A percentile compares a stretch with the other conserved stretches of the same genome.
Conservation (phyloP, 192 early-diverging fungal genomes). For the Jimgerdemannia flammicorona region DNA sequence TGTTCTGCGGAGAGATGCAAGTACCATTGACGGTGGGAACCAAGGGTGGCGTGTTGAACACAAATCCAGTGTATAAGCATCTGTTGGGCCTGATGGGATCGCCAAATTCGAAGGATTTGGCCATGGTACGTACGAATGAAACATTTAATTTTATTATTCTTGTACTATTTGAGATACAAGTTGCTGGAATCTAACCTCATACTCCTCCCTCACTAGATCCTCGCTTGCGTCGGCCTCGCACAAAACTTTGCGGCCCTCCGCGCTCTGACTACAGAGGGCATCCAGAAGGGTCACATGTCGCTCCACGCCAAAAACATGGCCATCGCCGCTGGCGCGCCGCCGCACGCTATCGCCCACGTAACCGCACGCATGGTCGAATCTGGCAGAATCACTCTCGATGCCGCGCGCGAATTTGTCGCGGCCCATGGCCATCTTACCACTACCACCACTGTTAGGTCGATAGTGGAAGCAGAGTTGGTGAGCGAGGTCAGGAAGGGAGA, state of each 20-base stretch:
- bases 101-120: slow-evolving; percentile 59
- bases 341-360: slow-evolving; percentile 60
- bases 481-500: no score
- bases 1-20: slow-evolving; percentile 64
- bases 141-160: neutral
- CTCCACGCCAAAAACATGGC: slow-evolving; percentile 58
- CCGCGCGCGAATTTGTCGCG: slow-evolving; percentile 55
- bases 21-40: slow-evolving; percentile 72
- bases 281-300: slow-evolving; percentile 71
- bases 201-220: slow-evolving; percentile 26
- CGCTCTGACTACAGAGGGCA: slow-evolving; percentile 69
- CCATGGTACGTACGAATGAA: slow-evolving; percentile 36
- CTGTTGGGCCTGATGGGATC: slow-evolving; percentile 61
- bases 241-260: slow-evolving; percentile 80
- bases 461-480: no score
- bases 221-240: slow-evolving; percentile 66
- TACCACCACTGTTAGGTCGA: neutral
- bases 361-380: slow-evolving; percentile 67
- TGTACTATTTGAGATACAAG: neutral
- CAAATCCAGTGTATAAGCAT: slow-evolving; percentile 66
- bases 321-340: slow-evolving; percentile 67
- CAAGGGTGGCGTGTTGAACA: slow-evolving; percentile 69
- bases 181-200: neutral
- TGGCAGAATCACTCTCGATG: slow-evolving; percentile 52
- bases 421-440: slow-evolving; percentile 34